Base-by-base conservation (phyloP, 495 filamentous ascomycete species). In the Filosporella fistucella region DNA sequence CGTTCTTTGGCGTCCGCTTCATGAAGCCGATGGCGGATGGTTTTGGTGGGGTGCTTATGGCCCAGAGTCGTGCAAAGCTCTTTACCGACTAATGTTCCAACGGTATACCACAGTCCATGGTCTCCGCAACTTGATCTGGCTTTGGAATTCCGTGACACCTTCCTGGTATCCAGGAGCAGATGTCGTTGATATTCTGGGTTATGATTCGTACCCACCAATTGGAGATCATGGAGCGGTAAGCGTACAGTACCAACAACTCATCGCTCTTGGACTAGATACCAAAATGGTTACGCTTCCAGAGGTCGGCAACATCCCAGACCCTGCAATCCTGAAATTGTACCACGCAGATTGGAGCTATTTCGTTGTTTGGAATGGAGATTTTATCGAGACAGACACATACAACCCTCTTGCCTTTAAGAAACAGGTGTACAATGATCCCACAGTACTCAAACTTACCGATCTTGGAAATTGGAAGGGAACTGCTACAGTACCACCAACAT, bases 1-100 rank as follows among this genome's bases (percentile, higher is more conserved):
- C 12, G 55, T 75, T 7, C 60, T 75, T 5, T 75, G 56, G 51
- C 55, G 71, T 0, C 71, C 71, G 1, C 59, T 75, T 1, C 71
- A 75, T 58, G 71, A 75, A 42, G 71, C 71, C 12, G 71, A 75
- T 39, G 71, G 71, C 2, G 63, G 41, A 1, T 75, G 71, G 71
- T 75, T 74, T 61, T 75, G 71, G 71, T 74, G 71, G 71, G 71
- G 71, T 12, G 71, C 71, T 6, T 65, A 70, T 54, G 71, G 71
- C 0, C 39, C 71, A 22, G 71, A 59, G 42, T 56, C 70, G 17
- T 58, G 54, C 52, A 75, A 73, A 57, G 50, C 66, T 42, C 61
- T 74, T 1, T 75, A 54, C 28, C 32, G 37, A 1, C 40, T 74
- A 0, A 7, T 75, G 24, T 72, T 72, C 43, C 62, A 74, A 30